Evolutionary conservation across 2,329 filamentous ascomycete species (phyloP).

Genomic region (Pseudogymnoascus sp.): DNA sequence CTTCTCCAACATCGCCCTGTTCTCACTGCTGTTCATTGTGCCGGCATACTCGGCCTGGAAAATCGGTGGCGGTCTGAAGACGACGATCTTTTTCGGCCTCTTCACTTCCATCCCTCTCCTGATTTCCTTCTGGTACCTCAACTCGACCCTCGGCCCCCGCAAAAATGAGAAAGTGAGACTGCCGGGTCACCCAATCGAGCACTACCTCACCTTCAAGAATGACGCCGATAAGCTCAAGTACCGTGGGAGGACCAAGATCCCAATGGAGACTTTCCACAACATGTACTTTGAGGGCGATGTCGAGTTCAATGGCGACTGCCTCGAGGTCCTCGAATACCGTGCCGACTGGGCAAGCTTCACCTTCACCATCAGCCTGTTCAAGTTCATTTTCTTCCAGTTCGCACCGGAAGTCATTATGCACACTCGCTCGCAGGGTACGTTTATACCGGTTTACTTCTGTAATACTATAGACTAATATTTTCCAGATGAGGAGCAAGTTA

Average conservation of each 20-base stretch:
- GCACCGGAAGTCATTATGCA: conserved; percentile 89
- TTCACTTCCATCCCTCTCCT: conserved; percentile 75
- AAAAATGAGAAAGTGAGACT: conserved; percentile 87
- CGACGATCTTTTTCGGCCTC: conserved; percentile 76
- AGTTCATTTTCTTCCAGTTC: conserved; percentile 81
- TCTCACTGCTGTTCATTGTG: conserved; percentile 60
- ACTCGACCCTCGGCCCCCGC: conserved; percentile 75
- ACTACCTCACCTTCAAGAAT: conserved; percentile 78
- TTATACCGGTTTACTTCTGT: conserved; percentile 1
- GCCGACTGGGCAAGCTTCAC: conserved; percentile 96
- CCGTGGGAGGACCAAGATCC: conserved; percentile 70
- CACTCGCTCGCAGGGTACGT: conserved; percentile 73
- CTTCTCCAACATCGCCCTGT: conserved; percentile 78
- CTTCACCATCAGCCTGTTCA: conserved; percentile 79
- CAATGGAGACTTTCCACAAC: conserved; percentile 91
- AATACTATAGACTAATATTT: conserved; percentile 19
- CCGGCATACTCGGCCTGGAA: conserved; percentile 79
- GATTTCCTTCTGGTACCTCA: conserved; percentile 70
- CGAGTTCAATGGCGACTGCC: conserved; percentile 86
- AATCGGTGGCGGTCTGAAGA: conserved; percentile 78
- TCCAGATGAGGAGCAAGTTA: conserved; percentile 90
- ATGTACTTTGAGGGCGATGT: conserved; percentile 96
- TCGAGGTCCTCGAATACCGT: conserved; percentile 86
- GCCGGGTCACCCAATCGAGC: conserved; percentile 79
- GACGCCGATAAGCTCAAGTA: conserved; percentile 57